Percentiles rank a stretch among this genome's conserved stretches.
These are phyloP conservation scores for Macadamia integrifolia DNA, from an alignment of 164 flowering plant species.

Conservation along the genomic window DNA sequence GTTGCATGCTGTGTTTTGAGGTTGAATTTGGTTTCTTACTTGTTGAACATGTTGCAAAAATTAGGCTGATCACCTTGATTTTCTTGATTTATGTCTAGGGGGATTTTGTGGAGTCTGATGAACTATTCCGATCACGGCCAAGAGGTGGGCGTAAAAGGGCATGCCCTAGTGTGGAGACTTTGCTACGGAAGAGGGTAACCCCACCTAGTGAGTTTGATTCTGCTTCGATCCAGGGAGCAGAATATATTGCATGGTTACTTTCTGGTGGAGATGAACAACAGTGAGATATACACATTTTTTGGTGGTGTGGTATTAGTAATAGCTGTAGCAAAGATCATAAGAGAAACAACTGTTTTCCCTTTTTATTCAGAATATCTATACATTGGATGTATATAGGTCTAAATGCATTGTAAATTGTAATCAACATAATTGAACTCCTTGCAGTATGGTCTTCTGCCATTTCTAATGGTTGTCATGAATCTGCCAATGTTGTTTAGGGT, in stretches of 20 bases:
- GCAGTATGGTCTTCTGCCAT: too few relatives aligned
- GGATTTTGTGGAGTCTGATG: slow-evolving; percentile 57
- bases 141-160: slow-evolving; percentile 74
- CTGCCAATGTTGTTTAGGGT: too few relatives aligned
- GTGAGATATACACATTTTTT: background rate
- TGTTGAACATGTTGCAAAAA: background rate
- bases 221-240: slow-evolving; percentile 11
- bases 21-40: background rate
- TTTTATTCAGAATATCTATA: too few relatives aligned
- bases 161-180: slow-evolving; percentile 36
- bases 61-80: background rate
- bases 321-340: too few relatives aligned
- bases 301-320: too few relatives aligned
- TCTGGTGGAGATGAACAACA: slow-evolving; percentile 4
- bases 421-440: too few relatives aligned
- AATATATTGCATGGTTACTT: slow-evolving; percentile 28
- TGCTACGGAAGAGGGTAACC: slow-evolving; percentile 59
- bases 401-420: too few relatives aligned
- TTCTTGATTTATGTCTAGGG: slow-evolving; percentile 32
- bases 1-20: background rate
- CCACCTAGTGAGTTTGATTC: slow-evolving; percentile 26
- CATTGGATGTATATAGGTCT: too few relatives aligned
- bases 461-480: too few relatives aligned
- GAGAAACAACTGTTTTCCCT: too few relatives aligned
- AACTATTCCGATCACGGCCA: slow-evolving; percentile 45